Base-by-base conservation (phyloP, 306 rosid species). In the Rosa persica region DNA sequence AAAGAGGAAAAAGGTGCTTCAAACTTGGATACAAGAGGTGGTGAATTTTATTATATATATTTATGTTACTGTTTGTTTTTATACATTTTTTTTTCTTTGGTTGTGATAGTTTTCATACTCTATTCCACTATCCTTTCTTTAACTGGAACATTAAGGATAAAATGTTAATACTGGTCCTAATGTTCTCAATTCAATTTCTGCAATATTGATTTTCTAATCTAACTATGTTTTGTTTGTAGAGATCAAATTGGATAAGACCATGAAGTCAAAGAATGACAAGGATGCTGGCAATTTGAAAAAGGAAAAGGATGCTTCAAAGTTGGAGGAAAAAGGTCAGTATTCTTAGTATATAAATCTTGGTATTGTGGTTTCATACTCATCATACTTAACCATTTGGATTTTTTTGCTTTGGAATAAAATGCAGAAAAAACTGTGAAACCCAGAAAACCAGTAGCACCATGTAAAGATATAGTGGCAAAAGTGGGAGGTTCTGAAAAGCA, bases 401-500 rank as follows among this genome's bases (percentile, higher is more conserved):
- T 81, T 76, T 82, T 82, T 34, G 74, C 77, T 76, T 49, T 70
- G 27, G 30, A 69, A 4, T 69, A 73, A 71, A 82, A 17, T 72
- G 80, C 89, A 82, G 89, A 75, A 83, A 91, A 91, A 71, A 84
- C 83, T 0, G 15, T 42, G 61, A 90, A 86, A 83, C 54, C 74
- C 46, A 86, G 79, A 84, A 91, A 93, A 71, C 64, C 87, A 73
- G 60, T 83, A 71, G 70, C 81, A 73, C 89, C 88, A 55, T 74
- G 83, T 81, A 80, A 77, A 79, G 89, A 86, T 84, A 70, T 82
- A 54, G 89, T 75, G 30, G 90, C 80, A 80, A 85, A 87, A 77
- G 88, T 84, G 47, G 96, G 95, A 73, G 62, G 90, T 80, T 95
- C 97, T 22, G 91, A 90, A 80, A 93, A 86, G 85, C 96, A 95